Base-by-base conservation (phyloP, 345 rosid species). In the Clausena lansium region DNA sequence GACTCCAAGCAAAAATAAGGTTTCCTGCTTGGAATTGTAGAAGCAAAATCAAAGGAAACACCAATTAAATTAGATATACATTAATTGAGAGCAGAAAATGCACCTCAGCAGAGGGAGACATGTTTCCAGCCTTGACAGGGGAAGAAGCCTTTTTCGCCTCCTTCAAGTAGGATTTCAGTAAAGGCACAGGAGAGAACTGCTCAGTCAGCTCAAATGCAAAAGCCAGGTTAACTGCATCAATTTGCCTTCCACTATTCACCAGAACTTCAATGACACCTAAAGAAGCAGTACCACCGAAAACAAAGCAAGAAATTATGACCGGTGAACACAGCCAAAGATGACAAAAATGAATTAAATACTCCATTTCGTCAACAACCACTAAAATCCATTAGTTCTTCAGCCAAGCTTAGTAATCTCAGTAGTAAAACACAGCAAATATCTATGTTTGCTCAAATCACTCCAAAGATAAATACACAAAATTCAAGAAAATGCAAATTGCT, bases 171-270 rank as follows among this genome's bases (percentile, higher is more conserved):
- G 94, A 86, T 80, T 91, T 97, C 67, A 97, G 86, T 69, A 94
- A 77, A 67, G 89, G 86, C 59, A 94, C 98, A 59, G 98, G 98
- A 39, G 90, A 80, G 85, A 97, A 97, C 86, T 85, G 92, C 74
- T 86, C 89, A 8, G 93, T 93, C 58, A 97, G 89, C 86, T 88
- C 91, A 87, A 97, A 97, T 57, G 98, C 97, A 86, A 94, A 97
- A 70, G 99, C 98, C 89, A 94, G 76, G 88, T 94, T 97, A 76
- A 97, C 94, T 9, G 99, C 98, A 89, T 94, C 99, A 66, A 97
- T 93, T 77, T 93, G 99, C 78, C 97, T 94, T 79, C 97, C 98
- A 86, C 91, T 89, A 81, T 85, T 91, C 39, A 91, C 80, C 68
- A 97, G 87, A 75, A 92, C 94, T 87, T 91, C 89, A 69, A 97